Evolutionary conservation across 306 rosid genomes (phyloP), one percentile per base, ranked within the genome.

Genomic region (Inga oerstediana): DNA sequence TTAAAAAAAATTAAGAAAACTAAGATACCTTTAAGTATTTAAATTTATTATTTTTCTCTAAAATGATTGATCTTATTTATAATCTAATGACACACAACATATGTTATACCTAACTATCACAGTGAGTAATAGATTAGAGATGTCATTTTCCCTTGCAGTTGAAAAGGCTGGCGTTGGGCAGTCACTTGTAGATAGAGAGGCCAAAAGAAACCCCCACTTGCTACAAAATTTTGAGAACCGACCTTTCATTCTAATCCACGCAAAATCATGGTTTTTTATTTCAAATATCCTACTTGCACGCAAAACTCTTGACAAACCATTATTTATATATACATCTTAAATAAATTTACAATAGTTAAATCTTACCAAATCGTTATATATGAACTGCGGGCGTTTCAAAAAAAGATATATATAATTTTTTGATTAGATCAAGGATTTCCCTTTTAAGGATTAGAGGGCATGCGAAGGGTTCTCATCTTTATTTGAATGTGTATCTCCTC

Each of bases 91-190:
- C 5, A 37, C 7, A 37, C 0, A 35, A 35, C 0, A 35, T 35
- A 35, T 4, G 0, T 0, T 35, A 35, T 35, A 4, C 4, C 5
- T 4, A 35, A 35, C 5, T 35, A 35, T 4, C 4, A 48, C 0
- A 48, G 10, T 0, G 0, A 51, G 0, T 56, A 2, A 51, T 24
- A 62, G 48, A 59, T 59, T 22, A 22, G 10, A 22, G 15, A 58
- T 17, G 80, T 79, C 75, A 56, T 75, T 84, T 81, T 84, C 84
- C 19, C 70, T 74, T 52, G 10, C 77, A 34, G 75, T 78, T 75
- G 48, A 75, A 54, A 80, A 39, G 27, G 82, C 54, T 64, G 30
- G 30, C 0, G 84, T 14, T 87, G 81, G 84, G 65, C 15, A 15
- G 79, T 43, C 79, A 74, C 2, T 22, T 59, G 79, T 75, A 77